A percentile compares a stretch with the other conserved stretches of the same genome.
These are phyloP conservation scores for Pichia sp. DNA, from an alignment of 1,139 yeast species.

Conservation along the genomic window DNA sequence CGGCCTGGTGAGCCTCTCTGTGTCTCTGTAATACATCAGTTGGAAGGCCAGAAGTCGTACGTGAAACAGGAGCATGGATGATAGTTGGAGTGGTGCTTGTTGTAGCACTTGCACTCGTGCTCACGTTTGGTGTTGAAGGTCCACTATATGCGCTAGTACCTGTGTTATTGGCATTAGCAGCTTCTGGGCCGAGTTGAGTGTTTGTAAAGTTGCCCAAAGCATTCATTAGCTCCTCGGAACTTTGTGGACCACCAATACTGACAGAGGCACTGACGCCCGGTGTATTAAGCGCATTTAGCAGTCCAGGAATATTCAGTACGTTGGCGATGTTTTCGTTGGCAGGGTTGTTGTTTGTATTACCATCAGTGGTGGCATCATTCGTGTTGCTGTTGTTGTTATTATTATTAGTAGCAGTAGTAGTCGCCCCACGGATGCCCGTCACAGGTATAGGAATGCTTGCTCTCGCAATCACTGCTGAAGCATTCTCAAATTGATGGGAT, in stretches of 20 bases:
- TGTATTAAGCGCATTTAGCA: not conserved
- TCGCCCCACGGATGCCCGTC: not conserved
- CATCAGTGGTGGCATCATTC: not conserved
- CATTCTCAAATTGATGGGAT: not conserved
- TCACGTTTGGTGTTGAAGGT: constrained; percentile 1
- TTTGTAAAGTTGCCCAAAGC: constrained; percentile 10
- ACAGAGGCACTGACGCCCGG: constrained; percentile 16
- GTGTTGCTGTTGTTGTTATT: not conserved
- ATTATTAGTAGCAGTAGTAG: not conserved
- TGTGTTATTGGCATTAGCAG: not conserved
- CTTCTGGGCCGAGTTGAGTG: not conserved
- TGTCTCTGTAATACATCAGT: constrained; percentile 7
- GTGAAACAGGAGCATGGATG: constrained; percentile 9
- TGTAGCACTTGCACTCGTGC: not conserved
- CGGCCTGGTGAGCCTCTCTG: constrained; percentile 8
- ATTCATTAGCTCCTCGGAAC: constrained; percentile 5
- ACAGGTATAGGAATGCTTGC: constrained; percentile 14
- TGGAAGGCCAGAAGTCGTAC: constrained; percentile 1
- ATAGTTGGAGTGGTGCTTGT: constrained; percentile 3
- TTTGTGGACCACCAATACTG: constrained; percentile 12
- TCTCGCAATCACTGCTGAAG: constrained; percentile 8
- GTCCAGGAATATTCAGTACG: constrained; percentile 2
- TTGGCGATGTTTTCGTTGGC: not conserved
- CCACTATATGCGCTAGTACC: not conserved
- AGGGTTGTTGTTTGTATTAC: not conserved